phyloP scores from a whole-genome alignment of 768 basidiomycete genomes.

The Lentinula aciculospora region DNA sequence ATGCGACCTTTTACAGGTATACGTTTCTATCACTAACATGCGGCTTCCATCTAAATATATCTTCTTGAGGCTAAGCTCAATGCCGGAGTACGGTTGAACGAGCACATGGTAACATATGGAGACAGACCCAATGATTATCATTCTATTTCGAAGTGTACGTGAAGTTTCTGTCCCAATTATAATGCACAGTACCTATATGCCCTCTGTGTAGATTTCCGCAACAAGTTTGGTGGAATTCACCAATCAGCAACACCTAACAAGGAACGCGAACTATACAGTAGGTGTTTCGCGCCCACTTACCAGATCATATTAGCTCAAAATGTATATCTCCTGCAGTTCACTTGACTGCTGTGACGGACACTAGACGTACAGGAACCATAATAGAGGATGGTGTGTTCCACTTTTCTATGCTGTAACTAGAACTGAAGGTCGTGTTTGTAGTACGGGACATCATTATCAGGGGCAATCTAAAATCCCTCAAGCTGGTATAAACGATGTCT shows the following conservation, averaged over 20 bases:
- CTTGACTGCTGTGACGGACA: constrained; percentile 79
- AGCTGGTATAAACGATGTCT: constrained; percentile 18
- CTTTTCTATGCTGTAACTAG: not conserved
- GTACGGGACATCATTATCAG: constrained; percentile 41
- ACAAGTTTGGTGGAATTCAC: constrained; percentile 68
- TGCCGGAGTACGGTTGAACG: constrained; percentile 65
- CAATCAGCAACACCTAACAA: constrained; percentile 64
- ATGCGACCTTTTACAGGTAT: constrained; percentile 67
- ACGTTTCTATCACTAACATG: not conserved
- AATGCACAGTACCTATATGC: constrained; percentile 6
- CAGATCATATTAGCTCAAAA: not conserved
- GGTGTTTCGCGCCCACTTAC: constrained; percentile 17
- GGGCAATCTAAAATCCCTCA: constrained; percentile 31
- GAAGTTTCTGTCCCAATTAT: constrained; percentile 1
- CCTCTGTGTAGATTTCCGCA: constrained; percentile 53
- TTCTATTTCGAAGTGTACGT: constrained; percentile 67
- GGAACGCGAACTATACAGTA: constrained; percentile 69
- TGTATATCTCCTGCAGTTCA: constrained; percentile 45
- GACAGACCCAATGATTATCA: constrained; percentile 78
- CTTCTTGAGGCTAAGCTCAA: constrained; percentile 60
- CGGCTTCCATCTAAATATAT: not conserved
- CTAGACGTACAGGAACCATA: constrained; percentile 64
- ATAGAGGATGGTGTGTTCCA: constrained; percentile 55
- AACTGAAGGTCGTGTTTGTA: constrained; percentile 11
- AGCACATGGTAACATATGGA: constrained; percentile 66